Conservation (phyloP, 441 rosid species). For the Gossypium lobatum region DNA sequence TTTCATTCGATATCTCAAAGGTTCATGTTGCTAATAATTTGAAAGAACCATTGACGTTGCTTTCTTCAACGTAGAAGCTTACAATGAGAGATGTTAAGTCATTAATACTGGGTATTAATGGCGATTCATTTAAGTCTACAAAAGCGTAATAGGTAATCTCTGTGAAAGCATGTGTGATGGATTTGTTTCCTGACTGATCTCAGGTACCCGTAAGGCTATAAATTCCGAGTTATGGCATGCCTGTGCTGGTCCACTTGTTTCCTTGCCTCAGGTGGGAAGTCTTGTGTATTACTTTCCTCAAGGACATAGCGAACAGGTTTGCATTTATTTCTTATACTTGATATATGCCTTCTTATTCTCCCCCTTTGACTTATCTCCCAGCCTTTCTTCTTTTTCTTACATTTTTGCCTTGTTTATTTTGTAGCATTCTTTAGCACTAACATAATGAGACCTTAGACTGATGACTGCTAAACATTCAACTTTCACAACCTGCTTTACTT, state of each 20-base stretch:
- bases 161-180: constrained; percentile 11
- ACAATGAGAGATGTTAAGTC: neutral
- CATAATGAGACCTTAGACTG: neutral
- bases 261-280: constrained; percentile 87
- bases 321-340: constrained; percentile 21
- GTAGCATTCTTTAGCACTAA: neutral
- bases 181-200: constrained; percentile 20
- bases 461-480: neutral
- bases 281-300: constrained; percentile 93
- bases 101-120: neutral
- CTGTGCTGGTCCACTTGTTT: constrained; percentile 95
- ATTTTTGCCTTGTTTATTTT: neutral
- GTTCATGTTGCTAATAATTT: neutral
- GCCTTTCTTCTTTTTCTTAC: neutral
- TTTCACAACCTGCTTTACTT: neutral
- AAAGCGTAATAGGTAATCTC: neutral
- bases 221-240: constrained; percentile 97
- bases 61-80: neutral
- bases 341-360: neutral
- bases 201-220: constrained; percentile 66
- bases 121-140: neutral
- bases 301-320: constrained; percentile 98
- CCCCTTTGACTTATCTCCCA: neutral
- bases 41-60: neutral
- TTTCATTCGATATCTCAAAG: neutral